A percentile compares a stretch with the other conserved stretches of the same genome.
Evolutionary conservation across 805 yeast genomes (phyloP).

Genomic region (Metschnikowia hibisci): DNA sequence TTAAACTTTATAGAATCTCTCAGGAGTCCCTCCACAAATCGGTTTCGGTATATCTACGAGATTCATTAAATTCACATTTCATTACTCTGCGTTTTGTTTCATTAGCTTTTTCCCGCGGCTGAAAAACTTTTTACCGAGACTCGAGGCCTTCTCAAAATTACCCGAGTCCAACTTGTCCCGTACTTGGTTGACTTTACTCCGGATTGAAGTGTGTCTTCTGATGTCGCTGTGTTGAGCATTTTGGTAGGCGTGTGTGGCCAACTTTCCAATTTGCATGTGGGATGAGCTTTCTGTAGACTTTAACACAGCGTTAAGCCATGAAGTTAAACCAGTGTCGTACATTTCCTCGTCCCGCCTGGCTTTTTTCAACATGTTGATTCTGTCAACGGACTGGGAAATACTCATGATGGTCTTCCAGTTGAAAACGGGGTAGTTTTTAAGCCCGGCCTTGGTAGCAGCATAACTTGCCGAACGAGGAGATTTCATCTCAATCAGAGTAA

Average conservation of each 20-base stretch:
- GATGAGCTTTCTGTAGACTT: slow-evolving; percentile 31
- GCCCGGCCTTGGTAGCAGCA: neutral
- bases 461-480: neutral
- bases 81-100: slow-evolving; percentile 22
- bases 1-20: too few relatives aligned
- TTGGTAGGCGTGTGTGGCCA: slow-evolving; percentile 63
- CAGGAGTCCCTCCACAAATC: too few relatives aligned
- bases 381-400: slow-evolving; percentile 39
- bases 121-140: slow-evolving; percentile 51
- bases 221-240: slow-evolving; percentile 57
- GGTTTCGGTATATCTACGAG: too few relatives aligned
- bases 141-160: slow-evolving; percentile 48
- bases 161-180: slow-evolving; percentile 44
- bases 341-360: slow-evolving; percentile 41
- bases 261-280: slow-evolving; percentile 45
- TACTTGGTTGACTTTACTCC: slow-evolving; percentile 56
- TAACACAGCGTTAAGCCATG: slow-evolving; percentile 51
- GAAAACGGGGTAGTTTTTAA: slow-evolving; percentile 28
- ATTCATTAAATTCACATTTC: neutral
- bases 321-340: slow-evolving; percentile 54
- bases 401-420: slow-evolving; percentile 42
- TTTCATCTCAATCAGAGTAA: neutral
- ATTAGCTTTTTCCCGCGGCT: slow-evolving; percentile 53
- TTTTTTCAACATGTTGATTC: slow-evolving; percentile 38
- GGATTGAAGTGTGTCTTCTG: slow-evolving; percentile 33